Percentiles rank a stretch among this genome's conserved stretches.
phyloP scores from a whole-genome alignment of 129 eudicot species.

The Artemisia argyi region DNA sequence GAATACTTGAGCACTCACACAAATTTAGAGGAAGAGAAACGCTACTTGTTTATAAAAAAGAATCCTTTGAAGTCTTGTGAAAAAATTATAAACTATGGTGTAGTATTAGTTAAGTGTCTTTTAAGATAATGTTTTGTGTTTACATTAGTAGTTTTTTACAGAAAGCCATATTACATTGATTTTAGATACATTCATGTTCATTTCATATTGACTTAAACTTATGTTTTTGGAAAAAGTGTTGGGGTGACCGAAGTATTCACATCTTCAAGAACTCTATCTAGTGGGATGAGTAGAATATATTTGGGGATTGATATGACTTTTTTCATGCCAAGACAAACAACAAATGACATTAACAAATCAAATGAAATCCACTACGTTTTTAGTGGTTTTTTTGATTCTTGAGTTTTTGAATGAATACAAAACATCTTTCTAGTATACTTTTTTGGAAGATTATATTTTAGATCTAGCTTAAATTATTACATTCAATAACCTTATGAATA shows the following conservation, averaged over 20 bases:
- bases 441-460: background rate
- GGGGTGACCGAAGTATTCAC: constrained; percentile 22
- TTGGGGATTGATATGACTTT: constrained; percentile 39
- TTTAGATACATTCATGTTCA: background rate
- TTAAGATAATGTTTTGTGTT: no score
- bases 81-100: no score
- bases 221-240: background rate
- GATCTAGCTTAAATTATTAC: no score
- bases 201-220: background rate
- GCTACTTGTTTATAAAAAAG: background rate
- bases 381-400: background rate
- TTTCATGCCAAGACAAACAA: constrained; percentile 17
- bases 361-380: constrained; percentile 18
- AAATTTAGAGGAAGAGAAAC: background rate
- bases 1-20: constrained; percentile 12
- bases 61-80: no score
- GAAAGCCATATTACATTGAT: no score
- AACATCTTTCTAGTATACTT: constrained; percentile 26
- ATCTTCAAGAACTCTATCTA: constrained; percentile 27
- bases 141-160: no score
- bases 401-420: constrained; percentile 7
- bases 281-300: constrained; percentile 35
- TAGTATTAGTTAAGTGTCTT: no score
- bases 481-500: no score
- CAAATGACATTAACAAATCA: constrained; percentile 15